These are phyloP conservation scores for Chaetomiaceae sp. DNA, from an alignment of 2,329 filamentous ascomycete genomes.

Conservation along the genomic window DNA sequence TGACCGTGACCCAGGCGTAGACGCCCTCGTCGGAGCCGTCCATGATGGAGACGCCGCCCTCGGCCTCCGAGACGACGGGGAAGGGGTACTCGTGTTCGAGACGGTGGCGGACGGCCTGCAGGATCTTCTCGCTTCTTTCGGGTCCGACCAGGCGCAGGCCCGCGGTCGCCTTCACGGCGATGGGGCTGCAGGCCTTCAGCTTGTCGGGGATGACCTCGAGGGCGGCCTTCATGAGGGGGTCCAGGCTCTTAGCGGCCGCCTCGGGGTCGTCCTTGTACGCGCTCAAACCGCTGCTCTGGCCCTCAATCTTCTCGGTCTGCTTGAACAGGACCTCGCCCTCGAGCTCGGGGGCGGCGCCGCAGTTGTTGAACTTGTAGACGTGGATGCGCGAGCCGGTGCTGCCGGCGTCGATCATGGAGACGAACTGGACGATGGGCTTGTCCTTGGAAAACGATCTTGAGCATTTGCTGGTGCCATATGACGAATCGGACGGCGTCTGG, in stretches of 20 bases:
- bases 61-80: conserved; percentile 80
- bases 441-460: conserved; percentile 76
- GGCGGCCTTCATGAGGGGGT: conserved; percentile 81
- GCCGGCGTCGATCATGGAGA: conserved; percentile 96
- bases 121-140: conserved; percentile 76
- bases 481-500: conserved; percentile 55
- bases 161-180: conserved; percentile 97
- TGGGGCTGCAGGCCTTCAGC: conserved; percentile 84
- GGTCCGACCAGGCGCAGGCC: conserved; percentile 82
- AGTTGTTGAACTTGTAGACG: conserved; percentile 99
- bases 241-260: conserved; percentile 83
- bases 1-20: conserved; percentile 98
- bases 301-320: conserved; percentile 82
- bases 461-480: conserved; percentile 69
- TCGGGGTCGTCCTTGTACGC: conserved; percentile 82
- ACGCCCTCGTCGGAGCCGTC: conserved; percentile 95
- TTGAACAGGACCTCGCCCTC: conserved; percentile 82
- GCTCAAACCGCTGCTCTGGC: conserved; percentile 64
- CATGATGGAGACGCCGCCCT: conserved; percentile 93
- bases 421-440: conserved; percentile 95
- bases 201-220: conserved; percentile 80
- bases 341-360: conserved; percentile 87
- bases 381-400: conserved; percentile 98
- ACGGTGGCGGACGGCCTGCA: conserved; percentile 76
- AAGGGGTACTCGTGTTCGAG: conserved; percentile 91